Evolutionary conservation across 108 stramenopile species (phyloP).

Genomic region (Seminavis robusta): DNA sequence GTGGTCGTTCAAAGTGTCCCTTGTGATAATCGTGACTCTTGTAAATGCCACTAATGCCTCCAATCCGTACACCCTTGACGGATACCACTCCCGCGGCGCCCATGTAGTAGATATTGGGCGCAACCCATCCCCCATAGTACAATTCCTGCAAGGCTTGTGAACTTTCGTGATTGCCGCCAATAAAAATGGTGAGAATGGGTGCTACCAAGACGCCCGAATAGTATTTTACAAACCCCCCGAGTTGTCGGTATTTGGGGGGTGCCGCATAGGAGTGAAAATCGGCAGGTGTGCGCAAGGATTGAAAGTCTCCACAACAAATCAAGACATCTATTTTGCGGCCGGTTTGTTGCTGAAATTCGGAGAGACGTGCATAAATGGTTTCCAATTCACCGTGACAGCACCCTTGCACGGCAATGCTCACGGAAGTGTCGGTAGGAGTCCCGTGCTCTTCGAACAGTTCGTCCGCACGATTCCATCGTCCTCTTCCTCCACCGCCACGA

Average conservation of each 20-base stretch:
- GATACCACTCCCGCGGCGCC: constrained; percentile 89
- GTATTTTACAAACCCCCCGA: constrained; percentile 90
- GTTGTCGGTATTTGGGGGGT: constrained; percentile 87
- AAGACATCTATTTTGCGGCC: constrained; percentile 78
- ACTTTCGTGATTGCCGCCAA: constrained; percentile 99
- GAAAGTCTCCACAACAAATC: constrained; percentile 98
- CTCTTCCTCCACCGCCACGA: background rate
- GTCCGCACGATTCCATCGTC: constrained; percentile 1
- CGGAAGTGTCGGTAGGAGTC: constrained; percentile 1
- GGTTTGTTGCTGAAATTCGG: constrained; percentile 33
- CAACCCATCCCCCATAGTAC: constrained; percentile 98
- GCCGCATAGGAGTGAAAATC: constrained; percentile 87
- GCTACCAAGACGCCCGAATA: constrained; percentile 86
- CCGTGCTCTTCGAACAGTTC: constrained; percentile 31
- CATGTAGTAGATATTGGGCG: constrained; percentile 98
- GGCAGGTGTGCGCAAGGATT: constrained; percentile 80
- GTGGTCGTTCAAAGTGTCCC: constrained; percentile 83
- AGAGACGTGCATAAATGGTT: constrained; percentile 82
- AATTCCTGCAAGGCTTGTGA: constrained; percentile 91
- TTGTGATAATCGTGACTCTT: constrained; percentile 71
- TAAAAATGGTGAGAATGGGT: constrained; percentile 92
- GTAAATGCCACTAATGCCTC: constrained; percentile 95
- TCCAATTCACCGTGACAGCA: constrained; percentile 99
- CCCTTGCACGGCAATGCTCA: constrained; percentile 93
- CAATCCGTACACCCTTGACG: constrained; percentile 90